Percentiles rank a stretch among this genome's conserved stretches.
phyloP scores from a whole-genome alignment of 768 basidiomycete genomes.

The Russula sp. region DNA sequence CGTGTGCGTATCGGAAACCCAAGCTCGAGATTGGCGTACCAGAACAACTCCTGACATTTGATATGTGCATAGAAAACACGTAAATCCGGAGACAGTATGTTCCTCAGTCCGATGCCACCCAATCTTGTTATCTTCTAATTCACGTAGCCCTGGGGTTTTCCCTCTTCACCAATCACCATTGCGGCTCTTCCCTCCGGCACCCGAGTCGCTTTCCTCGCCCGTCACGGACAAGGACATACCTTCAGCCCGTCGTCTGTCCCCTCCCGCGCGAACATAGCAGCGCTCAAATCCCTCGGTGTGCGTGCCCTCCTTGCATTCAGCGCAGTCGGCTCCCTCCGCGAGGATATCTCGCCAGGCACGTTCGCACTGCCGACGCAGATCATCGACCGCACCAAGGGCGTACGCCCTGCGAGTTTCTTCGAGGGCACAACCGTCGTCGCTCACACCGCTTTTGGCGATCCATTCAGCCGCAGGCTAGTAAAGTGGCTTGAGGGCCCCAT shows the following conservation, averaged over 20 bases:
- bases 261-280: conserved; percentile 89
- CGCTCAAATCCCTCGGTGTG: conserved; percentile 88
- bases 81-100: conserved; percentile 78
- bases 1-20: conserved; percentile 54
- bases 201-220: conserved; percentile 83
- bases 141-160: conserved; percentile 85
- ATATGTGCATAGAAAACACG: conserved; percentile 53
- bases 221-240: conserved; percentile 82
- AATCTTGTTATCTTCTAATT: background rate
- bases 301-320: conserved; percentile 90
- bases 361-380: conserved; percentile 88
- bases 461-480: conserved; percentile 67
- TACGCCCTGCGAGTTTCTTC: conserved; percentile 88
- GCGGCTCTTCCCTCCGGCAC: conserved; percentile 78
- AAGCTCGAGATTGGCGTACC: no score
- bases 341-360: conserved; percentile 88
- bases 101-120: background rate
- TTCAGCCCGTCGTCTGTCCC: conserved; percentile 81
- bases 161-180: conserved; percentile 91
- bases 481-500: conserved; percentile 66
- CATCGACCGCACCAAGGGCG: conserved; percentile 94
- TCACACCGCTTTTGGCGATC: conserved; percentile 93
- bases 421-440: conserved; percentile 78
- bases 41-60: background rate
- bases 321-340: conserved; percentile 91